A percentile compares a stretch with the other conserved stretches of the same genome.
Evolutionary conservation across 2,329 filamentous ascomycete species (phyloP).

Genomic region (Cladophialophora exuberans): DNA sequence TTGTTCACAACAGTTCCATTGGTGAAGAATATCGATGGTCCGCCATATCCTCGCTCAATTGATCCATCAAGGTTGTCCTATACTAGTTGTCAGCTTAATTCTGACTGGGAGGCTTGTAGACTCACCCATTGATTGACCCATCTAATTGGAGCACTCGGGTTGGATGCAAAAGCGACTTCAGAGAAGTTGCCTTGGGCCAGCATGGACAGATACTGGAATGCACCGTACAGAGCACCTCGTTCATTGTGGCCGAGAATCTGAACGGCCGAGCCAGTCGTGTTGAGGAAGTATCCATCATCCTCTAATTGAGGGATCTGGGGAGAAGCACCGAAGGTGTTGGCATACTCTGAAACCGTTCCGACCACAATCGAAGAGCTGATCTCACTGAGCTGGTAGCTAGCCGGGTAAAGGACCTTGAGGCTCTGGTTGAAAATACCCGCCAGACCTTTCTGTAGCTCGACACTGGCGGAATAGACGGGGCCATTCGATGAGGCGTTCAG

Average conservation of each 20-base stretch:
- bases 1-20: conserved; percentile 58
- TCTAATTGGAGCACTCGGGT: conserved; percentile 63
- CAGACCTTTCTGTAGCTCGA: conserved; percentile 63
- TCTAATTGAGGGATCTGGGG: conserved; percentile 35
- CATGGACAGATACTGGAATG: conserved; percentile 69
- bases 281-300: conserved; percentile 62
- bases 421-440: conserved; percentile 59
- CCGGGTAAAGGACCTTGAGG: conserved; percentile 41
- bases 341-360: conserved; percentile 40
- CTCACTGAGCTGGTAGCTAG: conserved; percentile 37
- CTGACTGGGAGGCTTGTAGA: background rate
- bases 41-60: conserved; percentile 70
- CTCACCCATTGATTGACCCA: conserved; percentile 70
- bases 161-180: conserved; percentile 53
- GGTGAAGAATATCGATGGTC: conserved; percentile 69
- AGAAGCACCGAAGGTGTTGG: conserved; percentile 29
- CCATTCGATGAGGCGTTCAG: conserved; percentile 59
- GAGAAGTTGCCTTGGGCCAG: conserved; percentile 64
- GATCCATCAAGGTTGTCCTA: conserved; percentile 64
- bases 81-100: background rate
- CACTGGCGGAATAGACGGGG: conserved; percentile 63
- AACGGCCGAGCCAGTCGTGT: conserved; percentile 39
- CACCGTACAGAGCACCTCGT: conserved; percentile 68
- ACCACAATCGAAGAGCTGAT: conserved; percentile 35
- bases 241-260: conserved; percentile 68